A percentile compares a stretch with the other conserved stretches of the same genome.
These are phyloP conservation scores for Limonium bicolor DNA, from an alignment of 148 eudicot species.

Conservation along the genomic window DNA sequence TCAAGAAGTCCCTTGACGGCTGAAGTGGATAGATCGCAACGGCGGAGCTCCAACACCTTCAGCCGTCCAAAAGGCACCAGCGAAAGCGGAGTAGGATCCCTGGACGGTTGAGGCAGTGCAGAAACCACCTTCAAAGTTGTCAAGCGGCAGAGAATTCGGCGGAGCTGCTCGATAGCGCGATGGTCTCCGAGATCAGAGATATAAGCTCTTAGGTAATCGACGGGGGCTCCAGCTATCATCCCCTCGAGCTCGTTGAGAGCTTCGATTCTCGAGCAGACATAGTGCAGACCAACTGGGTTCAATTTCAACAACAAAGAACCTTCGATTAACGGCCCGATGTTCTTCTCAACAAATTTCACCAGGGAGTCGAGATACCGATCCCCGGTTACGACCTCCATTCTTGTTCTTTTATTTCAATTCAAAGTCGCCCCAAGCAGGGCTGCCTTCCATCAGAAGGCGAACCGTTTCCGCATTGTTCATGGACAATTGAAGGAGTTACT, in stretches of 20 bases:
- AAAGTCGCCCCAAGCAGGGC: background rate
- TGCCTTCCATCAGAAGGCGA: no score
- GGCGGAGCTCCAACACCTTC: conserved; percentile 88
- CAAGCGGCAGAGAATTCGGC: conserved; percentile 58
- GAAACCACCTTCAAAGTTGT: conserved; percentile 61
- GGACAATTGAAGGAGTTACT: no score
- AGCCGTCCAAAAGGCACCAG: conserved; percentile 48
- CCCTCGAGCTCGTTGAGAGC: conserved; percentile 67
- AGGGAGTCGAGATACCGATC: conserved; percentile 75
- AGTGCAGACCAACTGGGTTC: conserved; percentile 76
- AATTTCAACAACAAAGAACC: conserved; percentile 48
- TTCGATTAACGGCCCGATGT: conserved; percentile 51
- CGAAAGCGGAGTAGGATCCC: conserved; percentile 70
- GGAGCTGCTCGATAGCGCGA: conserved; percentile 74
- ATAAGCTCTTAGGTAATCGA: conserved; percentile 83
- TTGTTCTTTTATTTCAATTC: background rate
- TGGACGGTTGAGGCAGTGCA: conserved; percentile 29
- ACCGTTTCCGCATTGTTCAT: no score
- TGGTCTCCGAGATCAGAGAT: conserved; percentile 89
- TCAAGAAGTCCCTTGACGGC: conserved; percentile 72
- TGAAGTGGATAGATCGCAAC: conserved; percentile 79
- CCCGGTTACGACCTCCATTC: conserved; percentile 62
- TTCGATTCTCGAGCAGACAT: conserved; percentile 73
- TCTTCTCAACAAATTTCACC: conserved; percentile 56
- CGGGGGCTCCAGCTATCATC: conserved; percentile 73